Evolutionary conservation across 2,329 filamentous ascomycete genomes (phyloP).

Genomic region (Fusarium napiforme): DNA sequence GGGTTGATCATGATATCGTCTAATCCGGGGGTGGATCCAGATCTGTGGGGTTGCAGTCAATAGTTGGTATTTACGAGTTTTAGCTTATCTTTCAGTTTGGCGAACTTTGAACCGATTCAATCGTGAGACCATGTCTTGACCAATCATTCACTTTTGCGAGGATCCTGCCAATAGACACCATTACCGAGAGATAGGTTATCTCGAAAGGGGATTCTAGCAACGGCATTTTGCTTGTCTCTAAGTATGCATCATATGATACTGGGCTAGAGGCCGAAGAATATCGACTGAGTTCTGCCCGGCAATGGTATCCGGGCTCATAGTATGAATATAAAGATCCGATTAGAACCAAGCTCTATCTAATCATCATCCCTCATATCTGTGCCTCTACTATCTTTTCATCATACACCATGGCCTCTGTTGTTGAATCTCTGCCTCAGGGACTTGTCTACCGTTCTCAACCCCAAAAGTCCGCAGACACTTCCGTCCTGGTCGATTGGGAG

Average conservation of each 20-base stretch:
- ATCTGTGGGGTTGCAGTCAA: not conserved
- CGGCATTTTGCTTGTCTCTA: not conserved
- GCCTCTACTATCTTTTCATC: not conserved
- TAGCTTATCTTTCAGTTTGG: not conserved
- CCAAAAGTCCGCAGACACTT: not conserved
- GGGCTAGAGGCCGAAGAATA: fast-evolving
- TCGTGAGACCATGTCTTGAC: not conserved
- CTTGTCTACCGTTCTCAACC: not conserved
- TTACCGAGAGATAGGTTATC: not conserved
- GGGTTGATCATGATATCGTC: not conserved
- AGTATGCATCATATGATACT: not conserved
- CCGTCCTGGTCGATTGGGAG: not conserved
- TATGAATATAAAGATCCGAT: fast-evolving
- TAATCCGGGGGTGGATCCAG: not conserved
- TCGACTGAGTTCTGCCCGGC: fast-evolving
- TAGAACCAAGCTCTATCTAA: not conserved
- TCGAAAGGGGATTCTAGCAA: not conserved
- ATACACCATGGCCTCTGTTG: fast-evolving
- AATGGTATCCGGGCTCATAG: not conserved
- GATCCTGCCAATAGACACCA: not conserved
- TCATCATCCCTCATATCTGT: not conserved
- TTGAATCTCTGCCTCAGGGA: not conserved
- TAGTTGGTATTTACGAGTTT: not conserved
- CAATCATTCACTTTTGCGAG: not conserved
- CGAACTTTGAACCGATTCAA: fast-evolving